Base-by-base conservation (phyloP, 2,329 filamentous ascomycete species). In the Zymoseptoria ardabiliae region DNA sequence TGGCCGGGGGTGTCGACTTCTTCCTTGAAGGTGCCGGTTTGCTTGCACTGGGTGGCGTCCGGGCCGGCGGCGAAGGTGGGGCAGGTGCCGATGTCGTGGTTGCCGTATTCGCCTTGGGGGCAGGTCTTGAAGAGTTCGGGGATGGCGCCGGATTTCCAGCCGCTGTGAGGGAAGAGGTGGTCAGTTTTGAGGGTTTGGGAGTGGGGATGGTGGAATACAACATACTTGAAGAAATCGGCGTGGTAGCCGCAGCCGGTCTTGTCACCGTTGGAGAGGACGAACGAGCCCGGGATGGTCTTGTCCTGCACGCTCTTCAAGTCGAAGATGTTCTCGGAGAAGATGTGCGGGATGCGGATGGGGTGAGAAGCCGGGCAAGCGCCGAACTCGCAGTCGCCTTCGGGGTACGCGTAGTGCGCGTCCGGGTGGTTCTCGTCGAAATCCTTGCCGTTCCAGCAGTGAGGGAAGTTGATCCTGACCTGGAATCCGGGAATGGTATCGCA, bases 401-500 rank as follows among this genome's bases (percentile, higher is more conserved):
- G 87, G 69, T 82, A 90, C 21, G 76, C 78, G 78, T 86, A 85
- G 77, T 90, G 89, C 66, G 79, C 80, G 68, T 80, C 76, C 75
- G 63, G 60, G 21, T 64, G 51, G 50, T 58, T 58, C 49, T 63
- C 61, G 53, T 67, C 63, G 35, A 66, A 78, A 48, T 79, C 71
- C 54, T 76, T 73, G 45, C 86, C 86, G 72, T 90, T 82, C 80
- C 88, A 89, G 79, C 87, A 90, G 20, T 85, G 85, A 10, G 87
- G 87, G 75, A 89, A 88, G 77, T 88, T 85, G 53, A 89, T 76
- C 63, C 89, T 85, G 57, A 82, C 80, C 30, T 86, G 83, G 57
- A 85, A 75, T 48, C 82, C 77, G 53, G 81, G 64, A 54, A 67
- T 66, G 19, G 62, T 79, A 69, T 87, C 82, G 70, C 89, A 91